Conservation (phyloP, 2,329 filamentous ascomycete genomes). For the Stromatinia cepivora region DNA sequence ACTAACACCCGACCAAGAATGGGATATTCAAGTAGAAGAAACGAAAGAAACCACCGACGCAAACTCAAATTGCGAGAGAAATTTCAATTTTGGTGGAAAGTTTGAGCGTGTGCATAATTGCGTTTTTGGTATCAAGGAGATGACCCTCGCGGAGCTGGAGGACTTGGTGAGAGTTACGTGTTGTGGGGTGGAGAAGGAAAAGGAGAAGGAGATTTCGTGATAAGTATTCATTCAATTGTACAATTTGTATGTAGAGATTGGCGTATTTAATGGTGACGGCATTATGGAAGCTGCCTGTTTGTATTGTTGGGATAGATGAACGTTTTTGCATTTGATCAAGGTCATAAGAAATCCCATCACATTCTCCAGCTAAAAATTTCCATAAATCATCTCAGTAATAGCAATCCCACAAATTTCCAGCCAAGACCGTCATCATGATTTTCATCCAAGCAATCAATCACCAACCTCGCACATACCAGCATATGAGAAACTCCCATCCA, state of each 20-base stretch:
- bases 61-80: constrained; percentile 24
- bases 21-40: constrained; percentile 25
- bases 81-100: constrained; percentile 37
- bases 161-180: constrained; percentile 14
- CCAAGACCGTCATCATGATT: neutral
- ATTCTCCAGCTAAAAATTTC: too few species aligned
- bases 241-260: neutral
- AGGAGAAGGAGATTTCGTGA: neutral
- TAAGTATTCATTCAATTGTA: too few species aligned
- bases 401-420: too few species aligned
- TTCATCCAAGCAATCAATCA: neutral
- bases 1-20: constrained; percentile 31
- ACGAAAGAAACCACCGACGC: neutral
- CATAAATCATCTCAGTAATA: too few species aligned
- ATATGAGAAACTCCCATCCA: neutral
- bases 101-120: constrained; percentile 51
- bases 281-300: neutral
- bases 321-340: neutral
- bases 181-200: neutral
- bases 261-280: too few species aligned
- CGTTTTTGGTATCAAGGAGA: constrained; percentile 70
- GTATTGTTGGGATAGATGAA: too few species aligned
- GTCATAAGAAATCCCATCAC: neutral
- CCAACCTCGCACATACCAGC: neutral
- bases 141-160: constrained; percentile 47